Conservation (phyloP, 2,329 filamentous ascomycete genomes). For the Paramyrothecium sp. region DNA sequence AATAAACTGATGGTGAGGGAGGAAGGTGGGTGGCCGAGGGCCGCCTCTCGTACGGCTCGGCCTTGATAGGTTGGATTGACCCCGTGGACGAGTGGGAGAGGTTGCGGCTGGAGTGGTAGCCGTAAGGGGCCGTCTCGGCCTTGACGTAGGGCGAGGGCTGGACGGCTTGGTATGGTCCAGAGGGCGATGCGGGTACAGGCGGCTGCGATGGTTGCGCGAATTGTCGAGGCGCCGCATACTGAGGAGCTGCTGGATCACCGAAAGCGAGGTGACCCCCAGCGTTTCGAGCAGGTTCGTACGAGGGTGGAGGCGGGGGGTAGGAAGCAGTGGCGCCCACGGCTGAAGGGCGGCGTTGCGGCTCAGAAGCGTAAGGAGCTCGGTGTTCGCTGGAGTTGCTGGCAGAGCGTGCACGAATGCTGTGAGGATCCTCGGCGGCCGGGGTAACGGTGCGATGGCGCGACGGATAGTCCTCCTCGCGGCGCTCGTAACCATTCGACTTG, state of each 20-base stretch:
- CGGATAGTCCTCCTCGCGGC: slow-evolving; percentile 64
- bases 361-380: slow-evolving; percentile 37
- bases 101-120: slow-evolving; percentile 23
- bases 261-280: slow-evolving; percentile 31
- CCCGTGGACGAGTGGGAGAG: slow-evolving; percentile 25
- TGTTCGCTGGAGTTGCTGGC: slow-evolving; percentile 58
- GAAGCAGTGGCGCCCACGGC: slow-evolving; percentile 36
- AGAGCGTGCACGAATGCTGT: slow-evolving; percentile 51
- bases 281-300: slow-evolving; percentile 27
- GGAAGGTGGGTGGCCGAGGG: slow-evolving; percentile 35
- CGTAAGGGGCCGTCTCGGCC: slow-evolving; percentile 37
- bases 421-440: slow-evolving; percentile 29
- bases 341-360: slow-evolving; percentile 45
- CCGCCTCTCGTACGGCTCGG: slow-evolving; percentile 36
- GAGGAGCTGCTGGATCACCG: slow-evolving; percentile 26
- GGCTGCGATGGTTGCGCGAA: slow-evolving; percentile 37
- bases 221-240: slow-evolving; percentile 31
- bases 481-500: slow-evolving; percentile 57
- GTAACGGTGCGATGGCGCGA: slow-evolving; percentile 32
- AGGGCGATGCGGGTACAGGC: slow-evolving; percentile 30
- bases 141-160: slow-evolving; percentile 39
- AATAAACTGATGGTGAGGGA: slow-evolving; percentile 33
- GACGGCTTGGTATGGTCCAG: slow-evolving; percentile 29
- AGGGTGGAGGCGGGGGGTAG: slow-evolving; percentile 35
- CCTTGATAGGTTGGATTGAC: slow-evolving; percentile 21